These are phyloP conservation scores for Russula sp. DNA, from an alignment of 768 basidiomycete species.

Conservation along the genomic window DNA sequence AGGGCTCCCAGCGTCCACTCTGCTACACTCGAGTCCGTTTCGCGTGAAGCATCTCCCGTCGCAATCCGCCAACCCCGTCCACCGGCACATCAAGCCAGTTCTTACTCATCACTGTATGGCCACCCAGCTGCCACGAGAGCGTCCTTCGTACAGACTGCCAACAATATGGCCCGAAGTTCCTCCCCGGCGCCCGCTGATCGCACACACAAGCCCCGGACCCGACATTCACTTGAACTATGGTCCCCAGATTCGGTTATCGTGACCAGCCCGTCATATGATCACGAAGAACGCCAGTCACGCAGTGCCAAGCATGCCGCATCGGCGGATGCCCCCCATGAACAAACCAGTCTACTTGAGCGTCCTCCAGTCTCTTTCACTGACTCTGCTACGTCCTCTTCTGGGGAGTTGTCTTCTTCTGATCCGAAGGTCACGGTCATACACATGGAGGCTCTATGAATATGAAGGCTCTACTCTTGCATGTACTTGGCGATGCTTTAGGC, in stretches of 20 bases:
- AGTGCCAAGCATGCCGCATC: neutral
- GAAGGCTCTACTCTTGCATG: slow-evolving; percentile 92
- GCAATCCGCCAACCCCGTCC: slow-evolving; percentile 36
- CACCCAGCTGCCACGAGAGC: slow-evolving; percentile 70
- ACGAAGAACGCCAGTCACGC: slow-evolving; percentile 5
- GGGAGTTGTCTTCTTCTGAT: slow-evolving; percentile 21
- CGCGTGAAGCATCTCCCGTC: slow-evolving; percentile 29
- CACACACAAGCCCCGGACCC: slow-evolving; percentile 31
- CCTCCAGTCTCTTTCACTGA: slow-evolving; percentile 17
- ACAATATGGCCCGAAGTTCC: slow-evolving; percentile 65
- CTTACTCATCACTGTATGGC: slow-evolving; percentile 66
- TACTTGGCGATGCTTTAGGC: slow-evolving; percentile 93
- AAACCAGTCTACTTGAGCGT: slow-evolving; percentile 42
- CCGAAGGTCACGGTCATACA: slow-evolving; percentile 34
- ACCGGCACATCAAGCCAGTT: slow-evolving; percentile 38
- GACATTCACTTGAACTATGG: slow-evolving; percentile 30
- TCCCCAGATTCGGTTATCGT: slow-evolving; percentile 14
- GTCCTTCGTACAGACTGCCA: slow-evolving; percentile 75
- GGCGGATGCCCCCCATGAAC: slow-evolving; percentile 33
- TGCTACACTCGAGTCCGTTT: slow-evolving; percentile 6
- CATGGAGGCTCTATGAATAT: slow-evolving; percentile 92
- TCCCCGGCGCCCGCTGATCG: slow-evolving; percentile 39
- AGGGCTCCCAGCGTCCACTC: slow-evolving; percentile 19
- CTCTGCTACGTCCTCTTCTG: neutral
- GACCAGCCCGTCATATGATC: slow-evolving; percentile 12